Evolutionary conservation across 2,329 filamentous ascomycete genomes (phyloP).

Genomic region (Cladosporium sp.): DNA sequence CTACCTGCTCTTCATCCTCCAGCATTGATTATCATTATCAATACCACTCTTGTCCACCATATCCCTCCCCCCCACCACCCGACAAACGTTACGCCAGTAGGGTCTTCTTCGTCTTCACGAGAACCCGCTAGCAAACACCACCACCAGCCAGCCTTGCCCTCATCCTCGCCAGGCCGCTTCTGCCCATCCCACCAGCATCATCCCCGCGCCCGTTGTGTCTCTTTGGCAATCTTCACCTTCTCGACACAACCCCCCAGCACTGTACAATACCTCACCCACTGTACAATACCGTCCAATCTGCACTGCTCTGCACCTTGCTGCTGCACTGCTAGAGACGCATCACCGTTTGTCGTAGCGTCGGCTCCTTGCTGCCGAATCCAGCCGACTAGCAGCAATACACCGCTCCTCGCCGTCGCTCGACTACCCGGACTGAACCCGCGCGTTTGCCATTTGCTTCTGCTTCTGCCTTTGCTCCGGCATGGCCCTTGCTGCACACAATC

Average conservation of each 20-base stretch:
- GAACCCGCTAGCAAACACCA: conserved; percentile 9
- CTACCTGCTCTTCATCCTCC: too few relatives aligned
- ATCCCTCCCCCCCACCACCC: too few relatives aligned
- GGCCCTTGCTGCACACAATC: conserved; percentile 13
- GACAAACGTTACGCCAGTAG: too few relatives aligned
- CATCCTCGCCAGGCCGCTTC: too few relatives aligned
- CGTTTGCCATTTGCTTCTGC: conserved; percentile 8
- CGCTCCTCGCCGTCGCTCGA: conserved; percentile 11
- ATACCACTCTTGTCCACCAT: neutral
- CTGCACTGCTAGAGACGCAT: neutral
- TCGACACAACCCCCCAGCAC: too few relatives aligned
- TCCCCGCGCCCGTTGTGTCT: too few relatives aligned
- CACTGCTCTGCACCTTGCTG: neutral
- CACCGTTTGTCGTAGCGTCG: neutral
- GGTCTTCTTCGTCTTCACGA: conserved; percentile 7
- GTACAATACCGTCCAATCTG: neutral
- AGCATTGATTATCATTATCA: conserved; percentile 13
- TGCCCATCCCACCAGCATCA: too few relatives aligned
- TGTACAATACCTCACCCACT: too few relatives aligned
- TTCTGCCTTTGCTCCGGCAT: conserved; percentile 8
- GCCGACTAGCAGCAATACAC: conserved; percentile 9
- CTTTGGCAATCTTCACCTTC: too few relatives aligned
- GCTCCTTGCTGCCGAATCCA: neutral
- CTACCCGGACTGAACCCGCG: conserved; percentile 6
- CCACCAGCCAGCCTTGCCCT: too few relatives aligned